A percentile compares a stretch with the other conserved stretches of the same genome.
phyloP scores from a whole-genome alignment of 352 stramenopile genomes.

The Globisporangium emineosum region DNA sequence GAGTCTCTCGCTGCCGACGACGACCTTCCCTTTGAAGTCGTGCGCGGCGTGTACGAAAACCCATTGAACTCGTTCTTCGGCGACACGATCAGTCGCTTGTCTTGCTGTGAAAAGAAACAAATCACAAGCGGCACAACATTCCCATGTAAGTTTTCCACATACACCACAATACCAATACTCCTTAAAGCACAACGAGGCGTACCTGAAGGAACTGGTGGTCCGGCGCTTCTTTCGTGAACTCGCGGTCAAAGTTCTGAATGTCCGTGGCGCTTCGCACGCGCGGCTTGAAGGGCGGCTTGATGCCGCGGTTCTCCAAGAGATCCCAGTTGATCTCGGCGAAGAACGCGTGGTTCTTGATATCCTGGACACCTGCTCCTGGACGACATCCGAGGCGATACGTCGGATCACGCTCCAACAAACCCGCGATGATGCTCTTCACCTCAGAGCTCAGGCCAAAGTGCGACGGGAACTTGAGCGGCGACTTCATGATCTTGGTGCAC shows the following conservation, averaged over 20 bases:
- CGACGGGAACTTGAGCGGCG: slow-evolving; percentile 81
- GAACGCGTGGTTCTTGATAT: slow-evolving; percentile 82
- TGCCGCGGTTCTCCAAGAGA: slow-evolving; percentile 53
- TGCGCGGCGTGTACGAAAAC: slow-evolving; percentile 71
- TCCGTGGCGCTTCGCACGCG: slow-evolving; percentile 74
- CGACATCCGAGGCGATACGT: slow-evolving; percentile 69
- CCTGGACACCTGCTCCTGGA: slow-evolving; percentile 55
- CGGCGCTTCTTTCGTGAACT: slow-evolving; percentile 84
- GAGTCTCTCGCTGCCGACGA: slow-evolving; percentile 25
- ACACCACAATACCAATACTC: too few species aligned
- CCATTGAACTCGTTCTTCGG: slow-evolving; percentile 86
- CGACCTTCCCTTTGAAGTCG: slow-evolving; percentile 19
- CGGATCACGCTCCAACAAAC: slow-evolving; percentile 68
- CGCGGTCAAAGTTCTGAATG: slow-evolving; percentile 88
- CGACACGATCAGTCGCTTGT: slow-evolving; percentile 65
- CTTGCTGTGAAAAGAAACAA: slow-evolving; percentile 40
- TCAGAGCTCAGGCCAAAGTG: slow-evolving; percentile 74
- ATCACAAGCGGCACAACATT: slow-evolving; percentile 1
- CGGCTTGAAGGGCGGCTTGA: slow-evolving; percentile 87
- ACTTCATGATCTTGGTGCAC: slow-evolving; percentile 91
- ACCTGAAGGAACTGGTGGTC: slow-evolving; percentile 71
- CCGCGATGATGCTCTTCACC: slow-evolving; percentile 79
- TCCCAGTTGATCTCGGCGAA: slow-evolving; percentile 80
- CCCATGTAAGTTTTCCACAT: not conserved
- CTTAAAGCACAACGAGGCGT: slow-evolving; percentile 12